A percentile compares a stretch with the other conserved stretches of the same genome.
Conservation (phyloP, 2,329 filamentous ascomycete genomes). For the Aspergillus transmontanensis region DNA sequence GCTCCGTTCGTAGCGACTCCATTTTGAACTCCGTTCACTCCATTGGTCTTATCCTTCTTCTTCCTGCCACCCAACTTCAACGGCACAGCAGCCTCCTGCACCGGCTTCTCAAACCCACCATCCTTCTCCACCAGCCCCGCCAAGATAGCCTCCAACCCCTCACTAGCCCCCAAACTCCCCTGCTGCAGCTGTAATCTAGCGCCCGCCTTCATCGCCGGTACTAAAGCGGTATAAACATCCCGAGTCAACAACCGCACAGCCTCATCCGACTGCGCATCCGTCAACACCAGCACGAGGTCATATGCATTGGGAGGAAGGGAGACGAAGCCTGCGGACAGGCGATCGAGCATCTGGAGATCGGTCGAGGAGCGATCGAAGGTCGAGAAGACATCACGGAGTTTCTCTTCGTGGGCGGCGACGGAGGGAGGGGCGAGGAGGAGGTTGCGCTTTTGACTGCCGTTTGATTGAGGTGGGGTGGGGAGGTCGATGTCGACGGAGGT, state of each 20-base stretch:
- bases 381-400: conserved; percentile 70
- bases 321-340: conserved; percentile 79
- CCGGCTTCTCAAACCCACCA: conserved; percentile 74
- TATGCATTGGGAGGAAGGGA: conserved; percentile 76
- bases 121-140: conserved; percentile 71
- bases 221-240: conserved; percentile 68
- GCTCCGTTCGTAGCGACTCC: conserved; percentile 21
- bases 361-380: conserved; percentile 74
- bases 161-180: conserved; percentile 19
- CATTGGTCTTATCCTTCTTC: conserved; percentile 34
- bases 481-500: conserved; percentile 36
- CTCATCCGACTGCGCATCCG: conserved; percentile 60
- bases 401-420: conserved; percentile 80
- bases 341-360: conserved; percentile 97
- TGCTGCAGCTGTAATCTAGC: conserved; percentile 25
- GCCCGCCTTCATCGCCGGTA: conserved; percentile 52
- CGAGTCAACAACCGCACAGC: conserved; percentile 66
- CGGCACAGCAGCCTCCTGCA: conserved; percentile 59
- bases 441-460: conserved; percentile 52
- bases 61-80: conserved; percentile 69
- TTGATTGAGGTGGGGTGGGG: background rate
- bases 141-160: conserved; percentile 70
- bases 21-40: conserved; percentile 18
- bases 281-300: conserved; percentile 80
- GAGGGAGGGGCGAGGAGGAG: conserved; percentile 90